Evolutionary conservation across 768 basidiomycete species (phyloP), one percentile per base, ranked within the genome.

Genomic region (Cystofilobasidium bisporidii): DNA sequence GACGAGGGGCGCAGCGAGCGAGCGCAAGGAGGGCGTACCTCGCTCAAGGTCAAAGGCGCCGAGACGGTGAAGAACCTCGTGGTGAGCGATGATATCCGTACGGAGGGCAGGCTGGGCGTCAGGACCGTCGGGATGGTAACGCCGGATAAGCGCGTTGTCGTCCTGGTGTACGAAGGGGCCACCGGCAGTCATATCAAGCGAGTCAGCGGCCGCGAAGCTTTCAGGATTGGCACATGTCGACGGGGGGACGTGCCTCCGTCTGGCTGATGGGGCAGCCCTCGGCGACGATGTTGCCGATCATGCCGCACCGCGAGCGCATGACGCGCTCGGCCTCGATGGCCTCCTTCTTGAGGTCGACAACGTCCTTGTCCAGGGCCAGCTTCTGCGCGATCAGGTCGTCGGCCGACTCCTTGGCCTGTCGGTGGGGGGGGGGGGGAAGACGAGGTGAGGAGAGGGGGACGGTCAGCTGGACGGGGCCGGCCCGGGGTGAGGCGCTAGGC

Each of bases 31-130:
- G 20, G 22, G 75, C 81, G n/a, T 69, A 87, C 91, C 96, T 77
- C 96, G 84, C 77, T 99, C 96, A 56, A 96, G 85, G 77, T 98
- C 96, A 84, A 94, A 92, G 28, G 91, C 92, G 74, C 96, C 96
- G 32, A 99, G 80, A 50, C 91, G 84, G 57, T 91, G 83, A 57
- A 99, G 83, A 30, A 98, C 91, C 79, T 99, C 96, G 73, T 99
- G 93, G 77, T 99, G 96, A n/a, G 94, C 86, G 79, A 98, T 82
- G 74, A 98, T 91, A 59, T 83, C 86, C 4, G 81, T 72, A 86
- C 83, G 28, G 86, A 45, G 48, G 43, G 40, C 43, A 22, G 63
- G 62, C 38, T 64, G 57, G 41, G 63, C 86, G 67, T 83, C 81
- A 28, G 86, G 84, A 10, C 86, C 88, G 43, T 84, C 82, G 1